Percentiles rank a stretch among this genome's conserved stretches.
phyloP scores from a whole-genome alignment of 768 basidiomycete species.

The Hygrophorus pudorinus region DNA sequence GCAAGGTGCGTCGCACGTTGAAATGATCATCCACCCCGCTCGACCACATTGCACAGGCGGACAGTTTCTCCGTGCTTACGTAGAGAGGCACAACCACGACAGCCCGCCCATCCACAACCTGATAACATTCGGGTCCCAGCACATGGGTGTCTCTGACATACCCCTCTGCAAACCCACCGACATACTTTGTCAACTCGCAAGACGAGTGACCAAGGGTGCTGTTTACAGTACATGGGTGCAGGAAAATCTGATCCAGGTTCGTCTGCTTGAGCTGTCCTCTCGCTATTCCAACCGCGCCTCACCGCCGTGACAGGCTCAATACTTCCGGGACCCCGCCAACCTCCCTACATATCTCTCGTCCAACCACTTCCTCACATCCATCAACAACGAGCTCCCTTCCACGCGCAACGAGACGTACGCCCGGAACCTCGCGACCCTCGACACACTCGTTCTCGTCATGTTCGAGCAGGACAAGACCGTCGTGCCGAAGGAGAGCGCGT shows the following conservation, averaged over 20 bases:
- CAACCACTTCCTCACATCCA: slow-evolving; percentile 58
- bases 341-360: slow-evolving; percentile 46
- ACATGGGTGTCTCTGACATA: slow-evolving; percentile 78
- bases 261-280: slow-evolving; percentile 5
- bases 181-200: slow-evolving; percentile 58
- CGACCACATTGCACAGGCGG: slow-evolving; percentile 39
- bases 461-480: slow-evolving; percentile 71
- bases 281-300: neutral
- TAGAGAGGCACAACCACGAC: slow-evolving; percentile 55
- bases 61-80: slow-evolving; percentile 81
- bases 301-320: slow-evolving; percentile 61
- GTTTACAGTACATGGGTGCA: slow-evolving; percentile 76
- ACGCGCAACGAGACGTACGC: slow-evolving; percentile 51
- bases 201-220: slow-evolving; percentile 47
- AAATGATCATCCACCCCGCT: neutral
- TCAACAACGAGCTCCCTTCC: slow-evolving; percentile 68
- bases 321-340: slow-evolving; percentile 66
- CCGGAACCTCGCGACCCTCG: slow-evolving; percentile 47
- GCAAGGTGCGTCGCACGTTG: neutral
- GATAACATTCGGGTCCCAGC: slow-evolving; percentile 81
- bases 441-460: slow-evolving; percentile 61
- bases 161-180: slow-evolving; percentile 57
- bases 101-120: slow-evolving; percentile 66
- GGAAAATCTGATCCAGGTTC: slow-evolving; percentile 61
- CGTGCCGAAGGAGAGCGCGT: slow-evolving; percentile 75